These are phyloP conservation scores for Tribonema minus DNA, from an alignment of 108 stramenopile genomes.

Conservation along the genomic window DNA sequence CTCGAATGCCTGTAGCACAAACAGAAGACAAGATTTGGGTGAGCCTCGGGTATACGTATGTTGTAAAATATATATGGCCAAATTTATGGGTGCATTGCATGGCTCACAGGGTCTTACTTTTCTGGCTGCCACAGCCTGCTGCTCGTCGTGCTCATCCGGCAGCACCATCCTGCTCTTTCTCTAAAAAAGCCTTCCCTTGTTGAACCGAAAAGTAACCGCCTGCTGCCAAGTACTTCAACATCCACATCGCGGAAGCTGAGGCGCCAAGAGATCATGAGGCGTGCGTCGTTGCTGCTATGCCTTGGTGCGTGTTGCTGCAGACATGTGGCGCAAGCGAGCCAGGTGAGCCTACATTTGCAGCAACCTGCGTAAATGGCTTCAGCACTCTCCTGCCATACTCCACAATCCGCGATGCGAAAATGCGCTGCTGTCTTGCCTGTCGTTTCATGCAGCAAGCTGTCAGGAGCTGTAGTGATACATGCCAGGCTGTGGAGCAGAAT, in stretches of 20 bases:
- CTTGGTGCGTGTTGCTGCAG: neutral
- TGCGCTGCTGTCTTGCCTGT: neutral
- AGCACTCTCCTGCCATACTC: neutral
- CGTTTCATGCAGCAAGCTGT: neutral
- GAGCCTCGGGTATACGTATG: too few species aligned
- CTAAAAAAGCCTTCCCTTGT: too few species aligned
- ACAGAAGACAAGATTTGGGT: too few species aligned
- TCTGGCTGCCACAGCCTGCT: neutral
- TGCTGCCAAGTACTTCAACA: too few species aligned
- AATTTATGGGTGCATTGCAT: too few species aligned
- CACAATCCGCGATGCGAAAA: neutral
- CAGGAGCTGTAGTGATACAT: neutral
- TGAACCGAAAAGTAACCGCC: too few species aligned
- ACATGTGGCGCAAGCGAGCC: too few species aligned
- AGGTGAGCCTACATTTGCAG: too few species aligned
- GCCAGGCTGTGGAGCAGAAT: neutral
- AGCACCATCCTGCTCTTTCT: neutral
- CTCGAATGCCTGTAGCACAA: neutral
- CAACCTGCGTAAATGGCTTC: too few species aligned
- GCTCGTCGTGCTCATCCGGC: neutral
- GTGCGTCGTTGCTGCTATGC: neutral
- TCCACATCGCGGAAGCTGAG: neutral
- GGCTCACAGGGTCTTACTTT: too few species aligned
- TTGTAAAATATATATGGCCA: too few species aligned
- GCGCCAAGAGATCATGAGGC: neutral